A percentile compares a stretch with the other conserved stretches of the same genome.
These are phyloP conservation scores for Gracilariopsis chorda DNA, from an alignment of 23 red algal genomes.

Conservation along the genomic window DNA sequence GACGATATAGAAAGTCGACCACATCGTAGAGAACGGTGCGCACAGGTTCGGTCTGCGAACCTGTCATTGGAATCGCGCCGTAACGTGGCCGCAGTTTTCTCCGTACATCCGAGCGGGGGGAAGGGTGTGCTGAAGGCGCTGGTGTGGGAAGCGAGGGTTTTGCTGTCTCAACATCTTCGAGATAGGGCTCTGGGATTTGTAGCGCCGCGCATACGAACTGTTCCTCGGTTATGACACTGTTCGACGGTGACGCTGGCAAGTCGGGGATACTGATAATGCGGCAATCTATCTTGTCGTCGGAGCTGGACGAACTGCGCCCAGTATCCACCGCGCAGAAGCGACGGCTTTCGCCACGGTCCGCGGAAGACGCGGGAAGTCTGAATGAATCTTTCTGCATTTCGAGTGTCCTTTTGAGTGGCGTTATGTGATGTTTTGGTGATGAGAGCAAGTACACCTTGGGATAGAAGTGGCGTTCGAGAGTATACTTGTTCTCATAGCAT, in stretches of 20 bases:
- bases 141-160: background rate
- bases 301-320: no score
- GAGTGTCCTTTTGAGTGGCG: no score
- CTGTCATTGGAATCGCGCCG: background rate
- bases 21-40: no score
- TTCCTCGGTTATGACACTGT: background rate
- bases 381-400: no score
- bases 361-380: no score
- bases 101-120: background rate
- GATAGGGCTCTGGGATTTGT: background rate
- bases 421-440: no score
- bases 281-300: constrained; percentile 58
- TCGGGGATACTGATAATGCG: constrained; percentile 52
- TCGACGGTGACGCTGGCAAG: background rate
- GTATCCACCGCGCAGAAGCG: no score
- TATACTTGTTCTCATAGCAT: no score
- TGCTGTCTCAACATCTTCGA: background rate
- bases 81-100: background rate
- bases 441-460: no score
- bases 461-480: no score
- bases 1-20: background rate
- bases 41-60: no score
- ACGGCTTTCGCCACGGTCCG: no score
- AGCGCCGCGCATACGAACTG: constrained; percentile 8
- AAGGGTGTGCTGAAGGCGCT: background rate